phyloP scores from a whole-genome alignment of 176 grass and related monocot species.

The Secale cereale region DNA sequence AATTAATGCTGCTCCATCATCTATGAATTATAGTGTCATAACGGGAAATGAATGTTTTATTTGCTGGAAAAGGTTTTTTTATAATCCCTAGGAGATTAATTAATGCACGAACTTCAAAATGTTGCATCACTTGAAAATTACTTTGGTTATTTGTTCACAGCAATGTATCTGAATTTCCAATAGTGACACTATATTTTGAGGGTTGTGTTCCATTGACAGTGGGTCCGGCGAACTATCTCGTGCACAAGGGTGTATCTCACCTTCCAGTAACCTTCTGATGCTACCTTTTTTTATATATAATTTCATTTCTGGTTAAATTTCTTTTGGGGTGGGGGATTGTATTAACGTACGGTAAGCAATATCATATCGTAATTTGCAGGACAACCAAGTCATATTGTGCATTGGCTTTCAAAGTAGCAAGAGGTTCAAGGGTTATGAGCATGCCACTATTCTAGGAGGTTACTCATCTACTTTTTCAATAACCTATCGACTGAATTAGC shows the following conservation, averaged over 20 bases:
- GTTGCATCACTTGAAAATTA: neutral
- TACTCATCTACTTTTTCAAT: conserved; percentile 19
- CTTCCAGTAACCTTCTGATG: too few relatives aligned
- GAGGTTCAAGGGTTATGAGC: neutral
- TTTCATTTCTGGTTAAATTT: neutral
- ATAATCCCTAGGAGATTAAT: neutral
- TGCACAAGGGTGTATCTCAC: neutral
- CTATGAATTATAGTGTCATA: too few relatives aligned
- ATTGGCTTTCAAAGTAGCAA: conserved; percentile 91
- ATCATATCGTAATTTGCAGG: conserved; percentile 45
- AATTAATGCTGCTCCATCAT: too few relatives aligned
- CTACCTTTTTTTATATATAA: neutral
- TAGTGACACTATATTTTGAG: conserved; percentile 75
- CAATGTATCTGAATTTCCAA: conserved; percentile 71
- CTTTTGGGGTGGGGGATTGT: too few relatives aligned
- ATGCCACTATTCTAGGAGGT: conserved; percentile 88
- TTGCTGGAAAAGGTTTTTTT: conserved; percentile 40
- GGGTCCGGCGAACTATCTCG: conserved; percentile 78
- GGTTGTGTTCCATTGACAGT: conserved; percentile 60
- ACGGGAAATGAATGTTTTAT: conserved; percentile 2
- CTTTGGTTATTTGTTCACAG: conserved; percentile 22
- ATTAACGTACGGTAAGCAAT: neutral
- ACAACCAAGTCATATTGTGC: conserved; percentile 57
- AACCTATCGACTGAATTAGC: neutral
- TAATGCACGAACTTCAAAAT: conserved; percentile 14